Percentiles rank a stretch among this genome's conserved stretches.
phyloP scores from a whole-genome alignment of 768 basidiomycete species.

The Mycena galopus region DNA sequence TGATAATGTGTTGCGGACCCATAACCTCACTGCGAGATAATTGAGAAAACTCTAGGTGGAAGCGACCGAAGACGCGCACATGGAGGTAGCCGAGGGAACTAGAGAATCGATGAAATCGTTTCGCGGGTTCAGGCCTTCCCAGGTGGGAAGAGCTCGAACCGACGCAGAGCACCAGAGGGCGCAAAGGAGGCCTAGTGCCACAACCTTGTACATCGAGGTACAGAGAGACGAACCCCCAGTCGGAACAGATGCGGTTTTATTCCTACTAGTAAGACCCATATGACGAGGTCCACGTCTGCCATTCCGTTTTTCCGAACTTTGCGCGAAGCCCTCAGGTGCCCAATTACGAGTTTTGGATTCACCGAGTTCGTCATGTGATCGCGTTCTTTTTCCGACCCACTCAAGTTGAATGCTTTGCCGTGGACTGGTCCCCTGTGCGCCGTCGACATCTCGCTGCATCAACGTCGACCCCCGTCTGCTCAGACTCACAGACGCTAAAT shows the following conservation, averaged over 20 bases:
- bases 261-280: conserved; percentile 3
- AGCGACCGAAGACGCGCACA: conserved; percentile 38
- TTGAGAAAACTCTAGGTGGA: background rate
- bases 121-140: conserved; percentile 51
- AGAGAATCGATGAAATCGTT: conserved; percentile 55
- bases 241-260: background rate
- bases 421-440: background rate
- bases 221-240: background rate
- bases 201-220: conserved; percentile 16
- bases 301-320: conserved; percentile 26
- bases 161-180: conserved; percentile 34
- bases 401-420: conserved; percentile 1
- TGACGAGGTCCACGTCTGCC: conserved; percentile 20
- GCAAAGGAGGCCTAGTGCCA: conserved; percentile 41
- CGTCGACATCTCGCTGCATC: conserved; percentile 17
- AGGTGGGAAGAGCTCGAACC: conserved; percentile 56
- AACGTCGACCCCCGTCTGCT: conserved; percentile 10
- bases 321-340: background rate
- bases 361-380: conserved; percentile 14
- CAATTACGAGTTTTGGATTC: background rate
- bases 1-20: conserved; percentile 41
- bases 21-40: conserved; percentile 43
- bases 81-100: conserved; percentile 57
- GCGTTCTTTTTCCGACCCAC: background rate
- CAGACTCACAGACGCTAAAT: background rate